These are phyloP conservation scores for Candida glucosophila DNA, from an alignment of 1,139 yeast genomes.

Conservation along the genomic window DNA sequence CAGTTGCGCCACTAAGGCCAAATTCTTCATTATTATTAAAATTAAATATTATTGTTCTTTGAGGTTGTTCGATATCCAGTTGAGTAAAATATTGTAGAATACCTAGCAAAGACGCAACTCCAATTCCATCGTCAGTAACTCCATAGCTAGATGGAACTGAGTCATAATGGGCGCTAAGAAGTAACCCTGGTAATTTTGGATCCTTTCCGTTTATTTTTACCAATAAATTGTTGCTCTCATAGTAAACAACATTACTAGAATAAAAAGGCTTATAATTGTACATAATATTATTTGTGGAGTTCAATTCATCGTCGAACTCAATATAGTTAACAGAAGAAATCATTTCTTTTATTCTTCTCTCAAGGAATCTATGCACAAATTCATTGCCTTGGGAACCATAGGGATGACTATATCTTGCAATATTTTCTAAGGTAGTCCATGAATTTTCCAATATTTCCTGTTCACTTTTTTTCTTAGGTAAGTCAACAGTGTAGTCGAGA, in stretches of 20 bases:
- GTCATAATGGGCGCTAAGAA: constrained; percentile 82
- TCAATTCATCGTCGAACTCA: constrained; percentile 45
- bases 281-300: constrained; percentile 32
- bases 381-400: constrained; percentile 73
- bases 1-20: constrained; percentile 76
- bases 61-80: constrained; percentile 41
- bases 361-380: constrained; percentile 60
- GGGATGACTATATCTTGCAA: constrained; percentile 65
- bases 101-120: constrained; percentile 78
- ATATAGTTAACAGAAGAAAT: constrained; percentile 22
- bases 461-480: constrained; percentile 35
- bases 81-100: constrained; percentile 43
- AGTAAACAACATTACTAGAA: constrained; percentile 46
- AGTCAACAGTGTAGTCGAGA: constrained; percentile 25
- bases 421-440: constrained; percentile 65
- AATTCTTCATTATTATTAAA: constrained; percentile 89
- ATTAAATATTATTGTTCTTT: constrained; percentile 68
- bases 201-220: constrained; percentile 65
- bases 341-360: constrained; percentile 30
- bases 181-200: constrained; percentile 49
- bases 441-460: constrained; percentile 32
- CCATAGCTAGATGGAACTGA: constrained; percentile 85
- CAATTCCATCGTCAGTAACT: constrained; percentile 90
- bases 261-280: constrained; percentile 39
- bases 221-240: constrained; percentile 70